A percentile compares a stretch with the other conserved stretches of the same genome.
These are phyloP conservation scores for Phytopythium vexans DNA, from an alignment of 352 stramenopile species.

Conservation along the genomic window DNA sequence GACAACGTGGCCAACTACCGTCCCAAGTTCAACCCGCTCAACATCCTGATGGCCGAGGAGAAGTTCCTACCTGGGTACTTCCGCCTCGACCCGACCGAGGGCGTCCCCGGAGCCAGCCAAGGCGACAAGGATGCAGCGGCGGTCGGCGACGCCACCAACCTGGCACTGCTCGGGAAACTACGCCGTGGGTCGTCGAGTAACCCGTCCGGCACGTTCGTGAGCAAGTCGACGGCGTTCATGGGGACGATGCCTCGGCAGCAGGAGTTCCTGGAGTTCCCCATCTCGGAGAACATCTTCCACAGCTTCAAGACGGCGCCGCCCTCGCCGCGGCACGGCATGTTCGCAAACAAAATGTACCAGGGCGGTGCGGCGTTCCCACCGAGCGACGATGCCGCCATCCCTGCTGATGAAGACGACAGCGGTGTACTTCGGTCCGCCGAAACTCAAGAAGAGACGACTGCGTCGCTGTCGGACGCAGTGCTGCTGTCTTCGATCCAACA, in stretches of 20 bases:
- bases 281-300: slow-evolving; percentile 49
- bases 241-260: slow-evolving; percentile 49
- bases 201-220: slow-evolving; percentile 12
- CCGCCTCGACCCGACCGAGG: slow-evolving; percentile 47
- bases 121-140: neutral
- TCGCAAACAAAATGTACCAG: slow-evolving; percentile 5
- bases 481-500: slow-evolving; percentile 52
- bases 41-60: slow-evolving; percentile 65
- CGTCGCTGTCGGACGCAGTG: slow-evolving; percentile 33
- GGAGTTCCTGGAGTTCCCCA: slow-evolving; percentile 48
- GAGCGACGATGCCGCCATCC: neutral
- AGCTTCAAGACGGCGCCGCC: slow-evolving; percentile 26
- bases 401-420: slow-evolving; percentile 1
- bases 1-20: slow-evolving; percentile 74
- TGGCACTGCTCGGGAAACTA: neutral
- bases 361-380: too few relatives aligned
- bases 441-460: slow-evolving; percentile 6
- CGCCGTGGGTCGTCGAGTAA: neutral
- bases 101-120: slow-evolving; percentile 2
- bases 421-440: neutral
- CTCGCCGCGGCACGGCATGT: slow-evolving; percentile 1
- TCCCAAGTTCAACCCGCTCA: slow-evolving; percentile 65
- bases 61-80: slow-evolving; percentile 69
- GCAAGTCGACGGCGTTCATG: slow-evolving; percentile 57
- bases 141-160: neutral